Evolutionary conservation across 257 asterid species (phyloP).

Genomic region (Ehretia macrophylla): DNA sequence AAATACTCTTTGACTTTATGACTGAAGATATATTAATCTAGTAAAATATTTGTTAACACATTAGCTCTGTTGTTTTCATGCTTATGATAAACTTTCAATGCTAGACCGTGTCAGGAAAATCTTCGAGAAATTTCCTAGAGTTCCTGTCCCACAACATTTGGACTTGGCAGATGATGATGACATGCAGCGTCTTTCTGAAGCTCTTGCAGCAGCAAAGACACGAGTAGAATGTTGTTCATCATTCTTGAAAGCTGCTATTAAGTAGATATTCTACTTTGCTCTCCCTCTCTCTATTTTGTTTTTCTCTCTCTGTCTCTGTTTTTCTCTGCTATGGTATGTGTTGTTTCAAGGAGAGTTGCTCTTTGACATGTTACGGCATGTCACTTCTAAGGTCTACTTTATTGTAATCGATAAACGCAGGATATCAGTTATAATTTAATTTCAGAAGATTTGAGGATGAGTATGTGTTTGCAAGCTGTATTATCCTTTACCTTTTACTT

Average conservation of each 20-base stretch:
- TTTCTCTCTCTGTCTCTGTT: constrained; percentile 13
- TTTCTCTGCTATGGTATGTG: too few relatives aligned
- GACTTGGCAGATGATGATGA: constrained; percentile 75
- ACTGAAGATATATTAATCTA: too few relatives aligned
- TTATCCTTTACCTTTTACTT: too few relatives aligned
- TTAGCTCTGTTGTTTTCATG: constrained; percentile 8
- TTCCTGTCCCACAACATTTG: constrained; percentile 81
- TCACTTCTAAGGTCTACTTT: too few relatives aligned
- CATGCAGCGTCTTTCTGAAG: constrained; percentile 81
- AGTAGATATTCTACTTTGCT: constrained; percentile 35
- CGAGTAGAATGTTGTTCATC: constrained; percentile 89
- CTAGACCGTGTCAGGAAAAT: constrained; percentile 79
- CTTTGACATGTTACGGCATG: too few relatives aligned
- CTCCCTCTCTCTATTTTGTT: constrained; percentile 15
- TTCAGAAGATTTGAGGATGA: too few relatives aligned
- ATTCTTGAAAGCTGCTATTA: constrained; percentile 79
- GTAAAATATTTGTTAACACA: not conserved
- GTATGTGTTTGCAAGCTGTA: too few relatives aligned
- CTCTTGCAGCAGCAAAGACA: constrained; percentile 85
- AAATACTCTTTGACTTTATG: too few relatives aligned
- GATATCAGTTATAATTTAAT: too few relatives aligned
- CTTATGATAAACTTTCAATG: constrained; percentile 24
- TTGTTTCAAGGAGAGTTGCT: too few relatives aligned
- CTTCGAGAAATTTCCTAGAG: constrained; percentile 70
- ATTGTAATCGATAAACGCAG: too few relatives aligned